Base-by-base conservation (phyloP, 2,329 filamentous ascomycete species). In the Colletotrichum tropicicola region DNA sequence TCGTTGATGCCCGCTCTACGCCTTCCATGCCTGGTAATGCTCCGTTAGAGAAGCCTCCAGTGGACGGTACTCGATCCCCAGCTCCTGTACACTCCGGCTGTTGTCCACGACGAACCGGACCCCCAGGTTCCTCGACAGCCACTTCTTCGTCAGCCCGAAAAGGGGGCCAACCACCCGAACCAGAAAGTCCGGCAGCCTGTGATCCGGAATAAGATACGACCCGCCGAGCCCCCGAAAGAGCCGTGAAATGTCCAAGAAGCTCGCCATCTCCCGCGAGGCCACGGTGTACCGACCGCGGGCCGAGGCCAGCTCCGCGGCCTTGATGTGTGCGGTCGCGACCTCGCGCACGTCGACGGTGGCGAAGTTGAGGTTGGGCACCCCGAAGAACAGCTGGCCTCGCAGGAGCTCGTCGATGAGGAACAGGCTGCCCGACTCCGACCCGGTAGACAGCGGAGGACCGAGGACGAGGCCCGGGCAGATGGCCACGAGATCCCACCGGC, bases 381-480 rank as follows among this genome's bases (percentile, higher is more conserved):
- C 71, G 8, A 70, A 65, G 25, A 68, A 65, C 23, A 71, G 52
- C 25, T 69, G 48, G 5, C 72, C 72, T 10, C 64, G 37, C 1
- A 70, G 61, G 12, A 73, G 58, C 44, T 72, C 65, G 7, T 73
- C 70, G 15, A 74, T 49, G 25, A 73, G 59, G 41, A 66, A 71
- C 10, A 74, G 66, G 52, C 70, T 73, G 21, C 72, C 72, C 8
- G 72, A 73, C 21, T 69, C 69, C 4, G 72, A 73, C 10, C 56
- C 60, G 8, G 53, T 15, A 0, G 72, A 65, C 21, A 69, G 49
- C 1, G 70, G 67, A 8, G 71, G 69, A 3, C 72, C 72, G 8
- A 74, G 53, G 17, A 73, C 69, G 13, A 74, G 53, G 2, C 68
- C 72, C 4, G 71, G 69, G 55, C 71, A 72, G 52, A 74, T 70